A percentile compares a stretch with the other conserved stretches of the same genome.
Evolutionary conservation across 2,329 filamentous ascomycete species (phyloP).

Genomic region (Fusarium ramigenum): DNA sequence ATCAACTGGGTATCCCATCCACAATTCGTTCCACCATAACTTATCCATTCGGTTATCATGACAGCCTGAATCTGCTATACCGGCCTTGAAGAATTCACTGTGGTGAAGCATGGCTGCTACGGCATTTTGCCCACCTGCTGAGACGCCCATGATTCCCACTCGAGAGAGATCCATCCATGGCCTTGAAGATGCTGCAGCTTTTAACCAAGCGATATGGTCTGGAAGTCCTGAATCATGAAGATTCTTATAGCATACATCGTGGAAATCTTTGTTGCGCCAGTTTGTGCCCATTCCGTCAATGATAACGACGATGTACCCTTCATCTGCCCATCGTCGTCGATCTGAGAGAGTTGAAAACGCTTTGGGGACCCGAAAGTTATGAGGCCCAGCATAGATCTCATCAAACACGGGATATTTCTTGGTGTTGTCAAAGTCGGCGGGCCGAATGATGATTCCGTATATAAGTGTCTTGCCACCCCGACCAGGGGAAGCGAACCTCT

Average conservation of each 20-base stretch:
- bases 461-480: slow-evolving; percentile 42
- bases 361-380: slow-evolving; percentile 40
- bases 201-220: slow-evolving; percentile 45
- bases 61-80: slow-evolving; percentile 41
- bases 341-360: slow-evolving; percentile 27
- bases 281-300: slow-evolving; percentile 48
- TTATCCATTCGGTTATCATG: slow-evolving; percentile 48
- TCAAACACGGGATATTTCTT: slow-evolving; percentile 44
- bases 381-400: slow-evolving; percentile 45
- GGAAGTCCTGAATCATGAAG: slow-evolving; percentile 42
- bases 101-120: slow-evolving; percentile 43
- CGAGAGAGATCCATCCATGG: slow-evolving; percentile 44
- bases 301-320: slow-evolving; percentile 45
- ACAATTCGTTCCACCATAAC: slow-evolving; percentile 47
- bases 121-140: slow-evolving; percentile 46
- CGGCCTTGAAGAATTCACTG: slow-evolving; percentile 43
- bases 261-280: slow-evolving; percentile 44
- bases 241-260: slow-evolving; percentile 45
- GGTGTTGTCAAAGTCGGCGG: slow-evolving; percentile 35
- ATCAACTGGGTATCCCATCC: slow-evolving; percentile 47
- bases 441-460: slow-evolving; percentile 42
- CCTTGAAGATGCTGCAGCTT: slow-evolving; percentile 39
- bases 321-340: slow-evolving; percentile 39
- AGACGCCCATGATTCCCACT: slow-evolving; percentile 44
- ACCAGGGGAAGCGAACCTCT: slow-evolving; percentile 39